Evolutionary conservation across 78 protist species (phyloP).

Genomic region (Pigoraptor vietnamica): DNA sequence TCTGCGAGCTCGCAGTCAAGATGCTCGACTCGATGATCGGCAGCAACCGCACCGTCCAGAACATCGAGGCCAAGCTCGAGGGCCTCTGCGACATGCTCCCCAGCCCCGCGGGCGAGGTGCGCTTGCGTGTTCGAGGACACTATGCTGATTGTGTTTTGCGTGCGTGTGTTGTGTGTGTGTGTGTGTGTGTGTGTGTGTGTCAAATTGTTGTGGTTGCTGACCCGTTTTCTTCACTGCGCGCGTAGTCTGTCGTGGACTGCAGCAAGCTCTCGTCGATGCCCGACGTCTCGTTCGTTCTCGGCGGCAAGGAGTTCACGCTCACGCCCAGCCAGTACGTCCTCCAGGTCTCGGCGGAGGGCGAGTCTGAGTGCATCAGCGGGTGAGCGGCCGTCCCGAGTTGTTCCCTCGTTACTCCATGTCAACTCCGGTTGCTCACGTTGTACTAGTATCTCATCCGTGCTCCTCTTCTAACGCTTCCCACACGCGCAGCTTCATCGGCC

Average conservation of each 20-base stretch:
- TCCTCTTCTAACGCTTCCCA: too few species aligned
- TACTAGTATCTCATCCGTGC: too few species aligned
- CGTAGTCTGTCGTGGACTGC: conserved; percentile 48
- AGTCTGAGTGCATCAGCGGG: conserved; percentile 85
- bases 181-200: neutral
- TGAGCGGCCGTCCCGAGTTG: too few species aligned
- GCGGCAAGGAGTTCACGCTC: conserved; percentile 66
- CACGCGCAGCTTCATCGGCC: conserved; percentile 63
- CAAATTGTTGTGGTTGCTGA: neutral
- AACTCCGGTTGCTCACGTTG: too few species aligned
- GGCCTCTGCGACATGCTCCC: neutral
- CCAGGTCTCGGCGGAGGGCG: conserved; percentile 52
- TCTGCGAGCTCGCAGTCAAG: neutral
- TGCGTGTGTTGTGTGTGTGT: neutral
- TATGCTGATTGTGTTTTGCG: neutral
- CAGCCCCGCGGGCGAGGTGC: neutral
- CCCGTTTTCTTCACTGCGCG: neutral
- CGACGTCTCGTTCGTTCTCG: conserved; percentile 48
- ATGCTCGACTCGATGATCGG: neutral
- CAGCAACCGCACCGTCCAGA: neutral
- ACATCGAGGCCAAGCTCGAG: neutral
- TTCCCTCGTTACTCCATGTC: too few species aligned
- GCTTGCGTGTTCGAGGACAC: neutral
- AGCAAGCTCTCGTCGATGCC: conserved; percentile 60
- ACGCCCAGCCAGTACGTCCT: conserved; percentile 81